Evolutionary conservation across 148 eudicot genomes (phyloP), one percentile per base, ranked within the genome.

Genomic region (Cornus kousa): DNA sequence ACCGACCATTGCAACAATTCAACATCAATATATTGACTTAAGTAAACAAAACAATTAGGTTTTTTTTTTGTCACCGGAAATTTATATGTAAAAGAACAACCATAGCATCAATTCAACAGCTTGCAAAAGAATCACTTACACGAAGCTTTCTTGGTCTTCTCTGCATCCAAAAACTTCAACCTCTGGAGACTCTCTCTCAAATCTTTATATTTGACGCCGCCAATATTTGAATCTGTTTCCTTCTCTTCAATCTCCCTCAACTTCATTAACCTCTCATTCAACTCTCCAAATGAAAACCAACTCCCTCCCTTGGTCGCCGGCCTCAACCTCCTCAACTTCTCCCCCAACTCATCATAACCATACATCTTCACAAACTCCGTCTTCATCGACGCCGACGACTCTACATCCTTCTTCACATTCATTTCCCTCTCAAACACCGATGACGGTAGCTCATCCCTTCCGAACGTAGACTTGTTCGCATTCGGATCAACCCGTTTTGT

Each of bases 231-330:
- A 35, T 60, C 13, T 1, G 22, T 7, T 68, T 83, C 73, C 78
- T 78, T 59, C 77, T 80, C 78, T 77, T 91, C 95, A 22, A 66
- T 53, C 80, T 84, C 89, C 80, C 86, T 89, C 85, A 93, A 70
- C 80, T 78, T 88, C 19, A 37, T 68, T 77, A 93, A 72, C 86
- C 95, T 91, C 80, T 88, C 88, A 59, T 83, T 88, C 79, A 93
- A 80, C 80, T 91, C 97, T 35, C 77, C 72, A 14, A 93, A 73
- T 8, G 95, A 88, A 81, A 91, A 93, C 91, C 85, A 80, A 13
- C 80, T 62, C 81, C 53, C 73, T 14, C 33, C 50, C 79, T 74
- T 76, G 40, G 55, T 69, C 68, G 85, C 86, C 1, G 92, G 93
- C 85, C 95, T 87, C 94, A 91, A 81, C 73, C 48, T 77, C 87